Conservation (phyloP, 352 stramenopile genomes). For the Phytophthora boehmeriae region DNA sequence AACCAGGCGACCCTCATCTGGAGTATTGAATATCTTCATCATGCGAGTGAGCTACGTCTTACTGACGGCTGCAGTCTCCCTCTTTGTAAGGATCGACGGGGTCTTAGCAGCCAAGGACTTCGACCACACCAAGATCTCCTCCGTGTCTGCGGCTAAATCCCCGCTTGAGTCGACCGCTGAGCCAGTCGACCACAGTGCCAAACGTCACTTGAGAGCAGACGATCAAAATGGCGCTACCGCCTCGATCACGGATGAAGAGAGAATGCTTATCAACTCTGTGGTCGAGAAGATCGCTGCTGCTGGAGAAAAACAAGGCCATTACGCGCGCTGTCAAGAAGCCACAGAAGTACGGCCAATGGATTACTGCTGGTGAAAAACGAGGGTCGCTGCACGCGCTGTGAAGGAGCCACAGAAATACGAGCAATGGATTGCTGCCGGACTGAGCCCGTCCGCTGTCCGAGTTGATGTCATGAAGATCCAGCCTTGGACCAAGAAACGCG, state of each 20-base stretch:
- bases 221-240: too few relatives aligned
- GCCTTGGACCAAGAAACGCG: not conserved
- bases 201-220: not conserved
- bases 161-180: not conserved
- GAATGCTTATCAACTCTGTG: constrained; percentile 18
- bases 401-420: constrained; percentile 17
- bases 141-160: not conserved
- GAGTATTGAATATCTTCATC: too few relatives aligned
- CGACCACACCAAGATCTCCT: not conserved
- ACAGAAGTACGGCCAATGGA: too few relatives aligned
- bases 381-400: too few relatives aligned
- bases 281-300: constrained; percentile 13
- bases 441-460: constrained; percentile 5
- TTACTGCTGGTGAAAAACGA: too few relatives aligned
- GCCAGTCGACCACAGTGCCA: not conserved
- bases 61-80: too few relatives aligned
- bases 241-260: constrained; percentile 5
- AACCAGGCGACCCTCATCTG: too few relatives aligned
- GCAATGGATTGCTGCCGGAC: constrained; percentile 5
- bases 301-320: constrained; percentile 8
- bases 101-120: not conserved
- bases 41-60: too few relatives aligned
- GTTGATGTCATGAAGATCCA: constrained; percentile 13
- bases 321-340: too few relatives aligned
- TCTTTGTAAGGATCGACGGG: not conserved